phyloP scores from a whole-genome alignment of 1,139 yeast species.

The Taphrina pruni region DNA sequence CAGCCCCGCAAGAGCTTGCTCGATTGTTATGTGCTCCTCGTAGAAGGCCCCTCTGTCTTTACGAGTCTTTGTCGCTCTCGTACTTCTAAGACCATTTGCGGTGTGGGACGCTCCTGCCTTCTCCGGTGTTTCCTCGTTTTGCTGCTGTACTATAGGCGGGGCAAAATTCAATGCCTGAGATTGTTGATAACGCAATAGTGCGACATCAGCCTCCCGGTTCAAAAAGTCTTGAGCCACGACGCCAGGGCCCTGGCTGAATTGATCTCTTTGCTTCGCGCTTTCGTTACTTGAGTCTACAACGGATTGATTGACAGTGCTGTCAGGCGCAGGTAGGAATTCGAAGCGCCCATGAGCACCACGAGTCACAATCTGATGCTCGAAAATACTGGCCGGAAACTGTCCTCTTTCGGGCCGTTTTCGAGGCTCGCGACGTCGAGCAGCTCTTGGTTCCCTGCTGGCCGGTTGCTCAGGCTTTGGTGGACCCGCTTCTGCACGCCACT shows the following conservation, averaged over 20 bases:
- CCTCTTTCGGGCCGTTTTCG: constrained; percentile 13
- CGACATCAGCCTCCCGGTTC: constrained; percentile 8
- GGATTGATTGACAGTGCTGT: background rate
- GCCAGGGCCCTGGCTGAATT: constrained; percentile 2
- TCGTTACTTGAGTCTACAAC: background rate
- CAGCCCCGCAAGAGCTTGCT: constrained; percentile 25
- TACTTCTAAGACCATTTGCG: background rate
- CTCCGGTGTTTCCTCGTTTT: background rate
- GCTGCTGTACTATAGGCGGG: constrained; percentile 2
- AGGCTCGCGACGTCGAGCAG: background rate
- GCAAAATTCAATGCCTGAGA: background rate
- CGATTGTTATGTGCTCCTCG: constrained; percentile 12
- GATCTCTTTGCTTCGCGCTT: constrained; percentile 11
- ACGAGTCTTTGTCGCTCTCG: constrained; percentile 1
- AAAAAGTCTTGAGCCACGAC: constrained; percentile 3
- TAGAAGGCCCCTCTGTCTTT: constrained; percentile 4
- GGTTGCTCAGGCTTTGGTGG: background rate
- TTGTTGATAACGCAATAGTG: background rate
- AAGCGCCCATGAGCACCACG: constrained; percentile 35
- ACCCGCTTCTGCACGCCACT: background rate
- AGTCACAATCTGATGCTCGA: background rate
- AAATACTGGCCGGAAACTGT: constrained; percentile 8
- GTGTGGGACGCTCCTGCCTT: background rate
- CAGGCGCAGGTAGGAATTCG: background rate
- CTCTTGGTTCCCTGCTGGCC: background rate